A percentile compares a stretch with the other conserved stretches of the same genome.
phyloP scores from a whole-genome alignment of 768 basidiomycete genomes.

The Glaciozyma martinii region DNA sequence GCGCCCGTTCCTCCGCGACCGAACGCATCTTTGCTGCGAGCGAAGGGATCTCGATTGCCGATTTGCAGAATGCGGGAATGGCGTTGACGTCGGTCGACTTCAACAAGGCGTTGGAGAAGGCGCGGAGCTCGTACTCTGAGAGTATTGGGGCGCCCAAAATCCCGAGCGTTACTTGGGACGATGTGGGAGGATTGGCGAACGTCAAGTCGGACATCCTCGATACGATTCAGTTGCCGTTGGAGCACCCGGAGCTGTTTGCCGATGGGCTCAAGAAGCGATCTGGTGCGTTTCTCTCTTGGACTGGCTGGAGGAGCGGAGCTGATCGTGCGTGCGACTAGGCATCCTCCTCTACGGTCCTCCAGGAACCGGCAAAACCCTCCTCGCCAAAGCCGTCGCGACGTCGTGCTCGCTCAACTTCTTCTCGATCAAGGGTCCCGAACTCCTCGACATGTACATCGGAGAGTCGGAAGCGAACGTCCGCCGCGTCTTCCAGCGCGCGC shows the following conservation, averaged over 20 bases:
- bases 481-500: constrained; percentile 75
- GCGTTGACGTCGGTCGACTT: constrained; percentile 55
- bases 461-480: constrained; percentile 90
- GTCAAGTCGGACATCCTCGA: constrained; percentile 92
- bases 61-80: constrained; percentile 41
- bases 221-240: constrained; percentile 82
- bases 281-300: constrained; percentile 47
- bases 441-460: constrained; percentile 91
- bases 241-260: constrained; percentile 68
- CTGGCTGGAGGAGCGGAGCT: not conserved
- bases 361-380: constrained; percentile 94
- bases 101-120: constrained; percentile 58
- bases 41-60: not conserved
- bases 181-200: constrained; percentile 78
- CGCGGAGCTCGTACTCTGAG: constrained; percentile 62
- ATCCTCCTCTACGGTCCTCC: constrained; percentile 91
- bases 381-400: constrained; percentile 87
- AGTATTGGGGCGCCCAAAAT: constrained; percentile 96
- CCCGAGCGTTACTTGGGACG: constrained; percentile 91
- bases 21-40: constrained; percentile 36
- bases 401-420: constrained; percentile 80
- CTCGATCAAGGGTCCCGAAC: constrained; percentile 89
- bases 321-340: constrained; percentile 50
- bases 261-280: constrained; percentile 92
- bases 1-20: constrained; percentile 52